Conservation (phyloP, 306 rosid genomes). For the Carpinus fangiana region DNA sequence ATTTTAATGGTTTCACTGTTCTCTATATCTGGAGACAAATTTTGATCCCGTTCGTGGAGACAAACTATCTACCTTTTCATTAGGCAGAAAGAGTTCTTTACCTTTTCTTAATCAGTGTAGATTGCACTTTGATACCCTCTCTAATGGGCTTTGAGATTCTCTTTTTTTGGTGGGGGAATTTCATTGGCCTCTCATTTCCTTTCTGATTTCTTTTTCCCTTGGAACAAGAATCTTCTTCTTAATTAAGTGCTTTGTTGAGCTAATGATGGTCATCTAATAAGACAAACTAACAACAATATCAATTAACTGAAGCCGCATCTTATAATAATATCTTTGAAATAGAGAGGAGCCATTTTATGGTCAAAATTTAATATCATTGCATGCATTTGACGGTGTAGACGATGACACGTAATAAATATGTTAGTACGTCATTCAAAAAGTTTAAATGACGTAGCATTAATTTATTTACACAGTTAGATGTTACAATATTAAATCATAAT, state of each 20-base stretch:
- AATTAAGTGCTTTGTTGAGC: slow-evolving; percentile 34
- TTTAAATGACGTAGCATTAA: too few species aligned
- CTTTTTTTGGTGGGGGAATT: slow-evolving; percentile 37
- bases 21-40: slow-evolving; percentile 18
- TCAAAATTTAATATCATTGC: too few species aligned
- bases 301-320: background rate
- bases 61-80: slow-evolving; percentile 21
- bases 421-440: too few species aligned
- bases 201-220: slow-evolving; percentile 6
- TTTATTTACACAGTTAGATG: too few species aligned
- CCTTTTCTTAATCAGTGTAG: slow-evolving; percentile 27
- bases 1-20: slow-evolving; percentile 14
- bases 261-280: slow-evolving; percentile 23
- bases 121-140: slow-evolving; percentile 8
- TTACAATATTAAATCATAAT: too few species aligned
- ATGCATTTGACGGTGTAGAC: too few species aligned
- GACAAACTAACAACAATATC: slow-evolving; percentile 26
- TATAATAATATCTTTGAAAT: background rate
- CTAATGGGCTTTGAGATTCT: slow-evolving; percentile 33
- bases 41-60: slow-evolving; percentile 32
- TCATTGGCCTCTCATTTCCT: slow-evolving; percentile 29
- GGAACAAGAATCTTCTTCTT: slow-evolving; percentile 41
- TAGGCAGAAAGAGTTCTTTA: slow-evolving; percentile 26
- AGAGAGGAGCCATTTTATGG: too few species aligned
- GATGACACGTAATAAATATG: too few species aligned